A percentile compares a stretch with the other conserved stretches of the same genome.
These are phyloP conservation scores for Lepidium sativum DNA, from an alignment of 345 rosid genomes.

Conservation along the genomic window DNA sequence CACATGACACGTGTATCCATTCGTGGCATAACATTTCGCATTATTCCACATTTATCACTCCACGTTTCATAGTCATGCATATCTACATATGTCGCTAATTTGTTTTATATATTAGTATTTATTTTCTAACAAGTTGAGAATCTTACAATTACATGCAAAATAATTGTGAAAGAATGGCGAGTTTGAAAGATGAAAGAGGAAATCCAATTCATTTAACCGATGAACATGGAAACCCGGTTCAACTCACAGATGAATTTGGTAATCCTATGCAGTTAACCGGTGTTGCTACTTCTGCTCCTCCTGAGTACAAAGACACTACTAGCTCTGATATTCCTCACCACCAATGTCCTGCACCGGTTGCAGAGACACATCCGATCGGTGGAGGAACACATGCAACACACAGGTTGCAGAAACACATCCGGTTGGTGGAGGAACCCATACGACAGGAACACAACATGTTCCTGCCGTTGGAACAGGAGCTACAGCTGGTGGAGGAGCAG, in stretches of 20 bases:
- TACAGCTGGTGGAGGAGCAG: neutral
- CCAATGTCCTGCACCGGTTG: neutral
- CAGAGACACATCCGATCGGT: neutral
- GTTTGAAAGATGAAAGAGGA: constrained; percentile 48
- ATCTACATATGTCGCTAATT: no score
- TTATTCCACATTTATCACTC: no score
- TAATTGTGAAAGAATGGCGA: constrained; percentile 48
- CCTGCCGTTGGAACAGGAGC: neutral
- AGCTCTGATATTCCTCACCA: neutral
- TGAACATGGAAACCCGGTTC: constrained; percentile 42
- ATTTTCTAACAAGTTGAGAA: neutral
- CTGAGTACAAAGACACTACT: neutral
- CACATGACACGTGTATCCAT: no score
- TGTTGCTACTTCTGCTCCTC: constrained; percentile 32
- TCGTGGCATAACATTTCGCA: no score
- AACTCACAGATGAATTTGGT: constrained; percentile 53
- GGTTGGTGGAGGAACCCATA: neutral
- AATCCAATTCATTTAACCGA: constrained; percentile 48
- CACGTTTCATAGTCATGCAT: no score
- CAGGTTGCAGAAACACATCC: neutral
- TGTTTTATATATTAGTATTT: neutral
- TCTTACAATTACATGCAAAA: neutral
- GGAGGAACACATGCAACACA: neutral
- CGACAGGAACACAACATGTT: neutral
- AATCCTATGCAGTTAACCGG: constrained; percentile 55